Evolutionary conservation across 441 rosid genomes (phyloP).

Genomic region (Euphorbia corollata): DNA sequence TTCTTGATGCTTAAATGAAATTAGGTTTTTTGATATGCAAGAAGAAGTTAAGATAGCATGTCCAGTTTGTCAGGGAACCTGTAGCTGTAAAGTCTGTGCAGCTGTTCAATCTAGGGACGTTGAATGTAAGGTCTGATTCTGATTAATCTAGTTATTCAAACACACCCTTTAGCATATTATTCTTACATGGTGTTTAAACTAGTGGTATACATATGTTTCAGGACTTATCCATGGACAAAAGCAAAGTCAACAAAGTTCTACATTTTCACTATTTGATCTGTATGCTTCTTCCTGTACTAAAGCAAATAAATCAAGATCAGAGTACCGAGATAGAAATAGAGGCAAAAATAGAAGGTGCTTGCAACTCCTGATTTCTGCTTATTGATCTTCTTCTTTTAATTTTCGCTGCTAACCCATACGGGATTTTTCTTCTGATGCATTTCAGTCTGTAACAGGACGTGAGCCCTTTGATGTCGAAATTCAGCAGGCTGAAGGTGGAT

Average conservation of each 20-base stretch:
- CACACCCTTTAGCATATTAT: conserved; percentile 15
- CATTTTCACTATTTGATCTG: conserved; percentile 86
- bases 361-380: neutral
- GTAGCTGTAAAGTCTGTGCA: conserved; percentile 72
- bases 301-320: conserved; percentile 61
- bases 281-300: conserved; percentile 85
- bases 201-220: conserved; percentile 32
- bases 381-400: conserved; percentile 15
- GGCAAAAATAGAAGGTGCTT: conserved; percentile 60
- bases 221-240: conserved; percentile 50
- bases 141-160: conserved; percentile 14
- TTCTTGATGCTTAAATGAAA: conserved; percentile 22
- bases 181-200: conserved; percentile 14
- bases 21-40: conserved; percentile 48
- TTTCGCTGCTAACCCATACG: conserved; percentile 3
- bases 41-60: conserved; percentile 75
- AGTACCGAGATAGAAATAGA: conserved; percentile 60
- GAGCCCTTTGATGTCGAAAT: conserved; percentile 43
- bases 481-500: conserved; percentile 39
- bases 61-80: conserved; percentile 78
- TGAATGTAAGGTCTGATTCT: conserved; percentile 77
- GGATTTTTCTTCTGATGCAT: conserved; percentile 21
- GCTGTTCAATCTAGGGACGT: conserved; percentile 45
- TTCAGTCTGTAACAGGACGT: conserved; percentile 38
- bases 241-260: conserved; percentile 62